These are phyloP conservation scores for Paradendryphiella salina DNA, from an alignment of 2,329 filamentous ascomycete genomes.

Conservation along the genomic window DNA sequence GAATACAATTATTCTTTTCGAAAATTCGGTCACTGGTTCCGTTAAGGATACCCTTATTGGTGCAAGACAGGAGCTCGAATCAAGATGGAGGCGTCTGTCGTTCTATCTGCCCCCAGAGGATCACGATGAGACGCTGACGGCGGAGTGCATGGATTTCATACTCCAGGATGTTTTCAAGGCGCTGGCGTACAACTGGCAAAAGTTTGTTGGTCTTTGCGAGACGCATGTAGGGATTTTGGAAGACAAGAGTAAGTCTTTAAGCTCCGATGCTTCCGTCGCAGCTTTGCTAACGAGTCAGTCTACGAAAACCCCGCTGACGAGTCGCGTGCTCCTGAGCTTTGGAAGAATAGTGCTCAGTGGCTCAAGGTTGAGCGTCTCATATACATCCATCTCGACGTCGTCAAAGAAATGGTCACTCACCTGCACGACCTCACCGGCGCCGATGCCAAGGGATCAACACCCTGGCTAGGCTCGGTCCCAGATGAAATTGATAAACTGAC, in stretches of 20 bases:
- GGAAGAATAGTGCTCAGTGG: slow-evolving; percentile 56
- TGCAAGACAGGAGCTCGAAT: slow-evolving; percentile 56
- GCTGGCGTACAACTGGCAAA: slow-evolving; percentile 52
- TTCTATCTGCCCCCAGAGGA: slow-evolving; percentile 55
- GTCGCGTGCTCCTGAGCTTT: slow-evolving; percentile 56
- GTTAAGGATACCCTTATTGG: slow-evolving; percentile 56
- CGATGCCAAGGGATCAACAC: slow-evolving; percentile 29
- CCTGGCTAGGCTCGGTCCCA: slow-evolving; percentile 49
- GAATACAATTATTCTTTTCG: slow-evolving; percentile 57
- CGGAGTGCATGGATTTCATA: slow-evolving; percentile 57
- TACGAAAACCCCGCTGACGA: slow-evolving; percentile 60
- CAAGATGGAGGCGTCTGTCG: slow-evolving; percentile 57
- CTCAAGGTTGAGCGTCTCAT: slow-evolving; percentile 58
- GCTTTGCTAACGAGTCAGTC: slow-evolving; percentile 33
- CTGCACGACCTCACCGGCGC: slow-evolving; percentile 49
- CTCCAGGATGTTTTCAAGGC: slow-evolving; percentile 56
- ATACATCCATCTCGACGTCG: slow-evolving; percentile 54
- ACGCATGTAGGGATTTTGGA: slow-evolving; percentile 55
- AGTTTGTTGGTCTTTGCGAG: slow-evolving; percentile 51
- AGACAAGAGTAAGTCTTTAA: slow-evolving; percentile 29
- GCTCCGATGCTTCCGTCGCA: no score
- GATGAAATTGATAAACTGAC: slow-evolving; percentile 53
- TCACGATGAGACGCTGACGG: slow-evolving; percentile 50
- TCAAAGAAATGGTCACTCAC: slow-evolving; percentile 52
- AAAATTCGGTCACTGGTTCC: slow-evolving; percentile 53